phyloP scores from a whole-genome alignment of 306 rosid genomes.

The Cucurbita ficifolia region DNA sequence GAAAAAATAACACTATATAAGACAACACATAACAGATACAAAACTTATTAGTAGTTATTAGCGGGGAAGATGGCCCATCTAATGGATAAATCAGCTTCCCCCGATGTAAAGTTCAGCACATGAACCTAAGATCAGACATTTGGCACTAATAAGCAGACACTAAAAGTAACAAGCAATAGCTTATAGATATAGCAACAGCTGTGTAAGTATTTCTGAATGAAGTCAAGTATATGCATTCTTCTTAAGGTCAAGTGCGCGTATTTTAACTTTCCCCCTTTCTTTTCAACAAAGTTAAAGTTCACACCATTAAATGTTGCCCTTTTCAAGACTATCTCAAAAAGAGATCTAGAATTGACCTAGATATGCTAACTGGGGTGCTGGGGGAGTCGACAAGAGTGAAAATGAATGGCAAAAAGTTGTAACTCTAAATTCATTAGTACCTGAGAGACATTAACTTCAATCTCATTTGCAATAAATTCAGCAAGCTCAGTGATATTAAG shows the following conservation, averaged over 20 bases:
- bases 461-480: slow-evolving; percentile 25
- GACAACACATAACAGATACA: neutral
- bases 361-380: neutral
- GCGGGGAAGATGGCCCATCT: slow-evolving; percentile 27
- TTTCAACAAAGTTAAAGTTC: neutral
- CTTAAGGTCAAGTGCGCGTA: neutral
- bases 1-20: neutral
- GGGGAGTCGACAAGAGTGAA: neutral
- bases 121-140: slow-evolving; percentile 19
- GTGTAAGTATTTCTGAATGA: neutral
- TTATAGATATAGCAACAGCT: neutral
- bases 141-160: neutral
- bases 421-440: slow-evolving; percentile 13
- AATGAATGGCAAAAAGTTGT: neutral
- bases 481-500: slow-evolving; percentile 31
- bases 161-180: neutral
- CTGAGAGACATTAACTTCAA: slow-evolving; percentile 27
- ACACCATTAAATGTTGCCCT: neutral
- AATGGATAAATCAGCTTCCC: slow-evolving; percentile 12
- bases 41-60: neutral
- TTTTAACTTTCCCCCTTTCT: neutral
- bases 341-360: neutral
- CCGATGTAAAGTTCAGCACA: slow-evolving; percentile 16
- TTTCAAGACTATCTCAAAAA: neutral
- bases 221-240: neutral